These are phyloP conservation scores for Lomentospora prolificans DNA, from an alignment of 2,329 filamentous ascomycete genomes.

Conservation along the genomic window DNA sequence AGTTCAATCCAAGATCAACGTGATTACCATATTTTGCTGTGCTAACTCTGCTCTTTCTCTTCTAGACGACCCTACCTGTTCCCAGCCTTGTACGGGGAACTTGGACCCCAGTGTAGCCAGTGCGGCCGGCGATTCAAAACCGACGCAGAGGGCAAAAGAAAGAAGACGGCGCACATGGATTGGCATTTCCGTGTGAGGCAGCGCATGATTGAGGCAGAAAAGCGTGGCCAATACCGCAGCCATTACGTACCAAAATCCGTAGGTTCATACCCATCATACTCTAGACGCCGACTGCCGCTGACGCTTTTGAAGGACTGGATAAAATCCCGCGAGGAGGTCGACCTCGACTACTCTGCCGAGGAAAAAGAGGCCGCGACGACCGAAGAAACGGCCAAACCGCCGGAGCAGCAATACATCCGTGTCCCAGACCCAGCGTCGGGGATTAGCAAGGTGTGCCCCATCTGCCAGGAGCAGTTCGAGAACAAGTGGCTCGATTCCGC, in stretches of 20 bases:
- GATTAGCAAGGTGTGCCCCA: slow-evolving; percentile 73
- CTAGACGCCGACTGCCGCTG: too few relatives aligned
- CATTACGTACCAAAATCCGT: slow-evolving; percentile 90
- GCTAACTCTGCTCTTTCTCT: not conserved
- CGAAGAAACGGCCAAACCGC: slow-evolving; percentile 33
- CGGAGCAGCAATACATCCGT: slow-evolving; percentile 62
- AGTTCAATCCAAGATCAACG: slow-evolving; percentile 20
- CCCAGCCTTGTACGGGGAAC: slow-evolving; percentile 64
- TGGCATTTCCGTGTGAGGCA: slow-evolving; percentile 97
- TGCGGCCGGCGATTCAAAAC: slow-evolving; percentile 80
- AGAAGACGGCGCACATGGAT: slow-evolving; percentile 88
- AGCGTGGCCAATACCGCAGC: slow-evolving; percentile 78
- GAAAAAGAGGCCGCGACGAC: slow-evolving; percentile 24
- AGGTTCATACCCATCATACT: slow-evolving; percentile 31
- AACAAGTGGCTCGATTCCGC: slow-evolving; percentile 85
- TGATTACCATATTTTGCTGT: not conserved
- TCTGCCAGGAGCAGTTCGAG: slow-evolving; percentile 93
- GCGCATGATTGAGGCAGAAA: slow-evolving; percentile 75
- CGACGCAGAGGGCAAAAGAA: slow-evolving; percentile 67
- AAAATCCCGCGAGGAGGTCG: slow-evolving; percentile 68
- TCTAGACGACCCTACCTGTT: slow-evolving; percentile 52
- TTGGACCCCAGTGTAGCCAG: slow-evolving; percentile 80
- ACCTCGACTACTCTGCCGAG: slow-evolving; percentile 42
- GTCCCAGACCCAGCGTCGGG: slow-evolving; percentile 71
- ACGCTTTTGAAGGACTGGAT: slow-evolving; percentile 92